Evolutionary conservation across 2,329 filamentous ascomycete genomes (phyloP).

Genomic region (Teratosphaeriaceae sp.): DNA sequence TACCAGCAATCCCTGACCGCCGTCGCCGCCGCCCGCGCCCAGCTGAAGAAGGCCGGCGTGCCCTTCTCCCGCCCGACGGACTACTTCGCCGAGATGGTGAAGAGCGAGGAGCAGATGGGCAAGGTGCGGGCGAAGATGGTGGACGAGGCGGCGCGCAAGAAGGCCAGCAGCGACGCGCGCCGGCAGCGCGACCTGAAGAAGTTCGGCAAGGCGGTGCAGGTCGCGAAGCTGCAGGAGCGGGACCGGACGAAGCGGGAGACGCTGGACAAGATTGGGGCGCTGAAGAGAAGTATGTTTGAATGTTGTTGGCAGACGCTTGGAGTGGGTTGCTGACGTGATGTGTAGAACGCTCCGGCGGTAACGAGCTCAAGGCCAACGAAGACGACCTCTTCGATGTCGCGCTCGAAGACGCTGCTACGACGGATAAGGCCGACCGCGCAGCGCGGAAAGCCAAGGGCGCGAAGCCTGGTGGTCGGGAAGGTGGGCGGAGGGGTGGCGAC

Average conservation of each 20-base stretch:
- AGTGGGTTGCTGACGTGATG: slow-evolving; percentile 16
- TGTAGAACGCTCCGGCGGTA: slow-evolving; percentile 73
- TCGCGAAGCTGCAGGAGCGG: slow-evolving; percentile 91
- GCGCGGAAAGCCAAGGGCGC: slow-evolving; percentile 31
- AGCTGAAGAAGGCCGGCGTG: slow-evolving; percentile 73
- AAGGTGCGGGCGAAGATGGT: slow-evolving; percentile 90
- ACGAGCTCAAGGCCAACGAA: slow-evolving; percentile 62
- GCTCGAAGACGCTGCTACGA: slow-evolving; percentile 60
- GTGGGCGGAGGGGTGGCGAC: slow-evolving; percentile 29
- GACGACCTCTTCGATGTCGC: slow-evolving; percentile 88
- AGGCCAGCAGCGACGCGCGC: slow-evolving; percentile 83
- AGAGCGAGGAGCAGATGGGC: slow-evolving; percentile 97
- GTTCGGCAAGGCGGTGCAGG: slow-evolving; percentile 97
- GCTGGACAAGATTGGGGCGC: slow-evolving; percentile 85
- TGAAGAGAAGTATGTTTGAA: slow-evolving; percentile 87
- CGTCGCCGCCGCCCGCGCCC: slow-evolving; percentile 63
- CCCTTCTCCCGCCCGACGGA: slow-evolving; percentile 85
- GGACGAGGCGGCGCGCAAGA: slow-evolving; percentile 86
- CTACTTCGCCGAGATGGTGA: slow-evolving; percentile 99
- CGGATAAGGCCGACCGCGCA: slow-evolving; percentile 38
- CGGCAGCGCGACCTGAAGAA: slow-evolving; percentile 95
- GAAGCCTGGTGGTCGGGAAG: slow-evolving; percentile 23
- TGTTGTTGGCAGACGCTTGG: slow-evolving; percentile 1
- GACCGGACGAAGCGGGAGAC: slow-evolving; percentile 88
- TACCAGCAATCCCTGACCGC: slow-evolving; percentile 83